These are phyloP conservation scores for Candida germanica DNA, from an alignment of 805 yeast species.

Conservation along the genomic window DNA sequence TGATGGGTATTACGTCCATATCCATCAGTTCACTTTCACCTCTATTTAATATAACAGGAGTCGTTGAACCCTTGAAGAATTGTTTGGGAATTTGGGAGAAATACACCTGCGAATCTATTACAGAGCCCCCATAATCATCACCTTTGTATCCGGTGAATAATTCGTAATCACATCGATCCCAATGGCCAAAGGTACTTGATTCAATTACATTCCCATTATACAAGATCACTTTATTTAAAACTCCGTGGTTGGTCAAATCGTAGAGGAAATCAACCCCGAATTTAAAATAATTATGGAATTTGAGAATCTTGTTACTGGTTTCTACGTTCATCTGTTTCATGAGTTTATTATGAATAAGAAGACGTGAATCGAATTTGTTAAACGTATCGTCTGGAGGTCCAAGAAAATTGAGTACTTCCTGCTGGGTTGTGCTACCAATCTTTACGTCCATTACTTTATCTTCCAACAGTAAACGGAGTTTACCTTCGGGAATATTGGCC, in stretches of 20 bases:
- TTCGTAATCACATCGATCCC: slow-evolving; percentile 49
- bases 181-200: slow-evolving; percentile 50
- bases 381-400: slow-evolving; percentile 60
- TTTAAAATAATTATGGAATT: slow-evolving; percentile 56
- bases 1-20: slow-evolving; percentile 12
- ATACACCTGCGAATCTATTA: slow-evolving; percentile 24
- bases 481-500: slow-evolving; percentile 19
- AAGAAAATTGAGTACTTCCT: slow-evolving; percentile 41
- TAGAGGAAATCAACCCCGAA: slow-evolving; percentile 56
- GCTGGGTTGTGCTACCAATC: slow-evolving; percentile 48
- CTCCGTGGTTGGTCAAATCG: slow-evolving; percentile 34
- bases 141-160: slow-evolving; percentile 14
- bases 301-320: slow-evolving; percentile 14
- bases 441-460: slow-evolving; percentile 13
- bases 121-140: slow-evolving; percentile 1
- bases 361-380: slow-evolving; percentile 43
- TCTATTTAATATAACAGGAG: slow-evolving; percentile 36
- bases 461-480: slow-evolving; percentile 18
- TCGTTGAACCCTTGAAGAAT: slow-evolving; percentile 13
- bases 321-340: slow-evolving; percentile 1
- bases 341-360: slow-evolving; percentile 37
- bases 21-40: slow-evolving; percentile 38
- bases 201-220: slow-evolving; percentile 53
- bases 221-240: slow-evolving; percentile 44
- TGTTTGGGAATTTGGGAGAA: slow-evolving; percentile 27